Conservation (phyloP, 1,139 yeast species). For the Candida gigantensis region DNA sequence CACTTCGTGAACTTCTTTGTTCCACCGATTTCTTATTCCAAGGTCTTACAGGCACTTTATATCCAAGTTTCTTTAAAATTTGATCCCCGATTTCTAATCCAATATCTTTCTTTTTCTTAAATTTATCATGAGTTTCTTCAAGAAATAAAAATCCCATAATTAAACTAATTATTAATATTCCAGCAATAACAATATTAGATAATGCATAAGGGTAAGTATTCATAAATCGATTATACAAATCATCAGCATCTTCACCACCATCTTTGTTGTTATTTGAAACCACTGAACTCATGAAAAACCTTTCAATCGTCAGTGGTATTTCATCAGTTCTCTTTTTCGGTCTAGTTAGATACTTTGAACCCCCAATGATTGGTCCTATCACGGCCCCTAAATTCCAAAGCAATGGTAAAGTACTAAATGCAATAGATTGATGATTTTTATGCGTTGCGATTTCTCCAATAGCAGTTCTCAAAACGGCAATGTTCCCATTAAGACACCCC, state of each 20-base stretch:
- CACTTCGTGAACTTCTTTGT: no score
- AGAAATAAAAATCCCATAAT: constrained; percentile 52
- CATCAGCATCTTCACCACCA: background rate
- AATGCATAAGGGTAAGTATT: constrained; percentile 53
- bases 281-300: constrained; percentile 7
- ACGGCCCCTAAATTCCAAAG: constrained; percentile 38
- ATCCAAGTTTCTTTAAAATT: constrained; percentile 35
- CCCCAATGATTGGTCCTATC: constrained; percentile 61
- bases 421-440: constrained; percentile 38
- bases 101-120: constrained; percentile 42
- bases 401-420: constrained; percentile 37
- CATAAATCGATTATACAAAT: constrained; percentile 11
- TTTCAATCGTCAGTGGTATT: constrained; percentile 5
- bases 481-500: constrained; percentile 39
- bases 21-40: constrained; percentile 30
- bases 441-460: constrained; percentile 41
- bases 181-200: constrained; percentile 56
- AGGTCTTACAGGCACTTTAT: constrained; percentile 30
- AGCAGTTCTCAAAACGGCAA: constrained; percentile 39
- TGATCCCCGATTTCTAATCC: constrained; percentile 56
- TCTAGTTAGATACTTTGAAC: constrained; percentile 42
- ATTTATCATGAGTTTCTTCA: constrained; percentile 57
- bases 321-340: constrained; percentile 18
- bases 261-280: background rate
- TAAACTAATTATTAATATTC: constrained; percentile 34